These are phyloP conservation scores for Sutorius eximius DNA, from an alignment of 1,284 basidiomycete species.

Conservation along the genomic window DNA sequence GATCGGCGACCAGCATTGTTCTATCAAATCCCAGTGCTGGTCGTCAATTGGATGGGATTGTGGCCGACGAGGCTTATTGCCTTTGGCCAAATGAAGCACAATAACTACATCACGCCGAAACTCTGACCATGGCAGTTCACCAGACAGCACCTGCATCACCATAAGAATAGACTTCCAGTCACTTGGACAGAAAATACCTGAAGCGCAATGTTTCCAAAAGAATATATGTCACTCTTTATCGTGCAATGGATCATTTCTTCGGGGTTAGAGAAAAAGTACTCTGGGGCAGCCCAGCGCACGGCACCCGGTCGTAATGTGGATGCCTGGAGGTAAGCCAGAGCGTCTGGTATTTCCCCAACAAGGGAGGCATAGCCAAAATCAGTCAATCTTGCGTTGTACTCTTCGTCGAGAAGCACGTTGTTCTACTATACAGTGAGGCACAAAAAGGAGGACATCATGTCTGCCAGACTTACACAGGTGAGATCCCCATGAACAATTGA, in stretches of 20 bases:
- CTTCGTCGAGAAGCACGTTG: slow-evolving; percentile 6
- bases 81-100: neutral
- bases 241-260: slow-evolving; percentile 1
- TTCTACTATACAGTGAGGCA: slow-evolving; percentile 2
- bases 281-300: slow-evolving; percentile 18
- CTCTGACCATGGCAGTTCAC: slow-evolving; percentile 9
- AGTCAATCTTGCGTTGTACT: slow-evolving; percentile 1
- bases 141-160: slow-evolving; percentile 9
- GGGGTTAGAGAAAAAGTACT: slow-evolving; percentile 1
- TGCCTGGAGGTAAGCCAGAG: slow-evolving; percentile 1
- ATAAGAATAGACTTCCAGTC: neutral
- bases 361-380: slow-evolving; percentile 11
- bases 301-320: slow-evolving; percentile 13
- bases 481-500: slow-evolving; percentile 11
- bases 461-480: neutral
- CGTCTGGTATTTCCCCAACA: slow-evolving; percentile 7
- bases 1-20: slow-evolving; percentile 8
- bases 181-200: slow-evolving; percentile 1
- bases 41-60: slow-evolving; percentile 3
- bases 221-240: slow-evolving; percentile 19
- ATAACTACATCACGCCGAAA: neutral
- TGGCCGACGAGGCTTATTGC: slow-evolving; percentile 8
- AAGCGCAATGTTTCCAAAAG: slow-evolving; percentile 9
- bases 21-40: slow-evolving; percentile 10
- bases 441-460: neutral